Evolutionary conservation across 163 green algal species (phyloP).

Genomic region (Chloromonas sp.): DNA sequence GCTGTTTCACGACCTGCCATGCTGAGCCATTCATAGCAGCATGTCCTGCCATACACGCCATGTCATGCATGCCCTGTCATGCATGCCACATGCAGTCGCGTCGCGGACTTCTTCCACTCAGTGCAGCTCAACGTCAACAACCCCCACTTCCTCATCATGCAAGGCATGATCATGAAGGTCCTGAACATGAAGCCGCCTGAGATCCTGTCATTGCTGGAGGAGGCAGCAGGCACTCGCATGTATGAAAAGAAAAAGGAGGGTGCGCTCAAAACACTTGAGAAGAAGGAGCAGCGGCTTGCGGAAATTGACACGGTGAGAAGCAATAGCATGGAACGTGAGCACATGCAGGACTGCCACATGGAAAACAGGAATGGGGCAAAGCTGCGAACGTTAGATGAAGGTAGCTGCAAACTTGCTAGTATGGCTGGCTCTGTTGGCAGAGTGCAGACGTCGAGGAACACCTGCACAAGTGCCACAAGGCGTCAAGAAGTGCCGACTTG

Average conservation of each 20-base stretch:
- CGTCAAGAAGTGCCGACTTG: too few species aligned
- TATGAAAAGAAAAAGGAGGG: conserved; percentile 97
- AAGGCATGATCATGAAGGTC: conserved; percentile 98
- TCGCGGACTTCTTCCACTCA: conserved; percentile 98
- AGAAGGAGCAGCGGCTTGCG: conserved; percentile 92
- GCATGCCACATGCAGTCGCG: conserved; percentile 52
- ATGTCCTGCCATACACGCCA: too few species aligned
- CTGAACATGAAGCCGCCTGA: conserved; percentile 99
- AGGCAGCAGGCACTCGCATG: conserved; percentile 95
- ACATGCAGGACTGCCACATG: neutral
- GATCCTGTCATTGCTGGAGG: conserved; percentile 96
- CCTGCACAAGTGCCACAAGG: too few species aligned
- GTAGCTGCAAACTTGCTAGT: neutral
- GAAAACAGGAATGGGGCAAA: neutral
- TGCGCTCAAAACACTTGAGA: conserved; percentile 89
- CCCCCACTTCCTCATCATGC: conserved; percentile 99
- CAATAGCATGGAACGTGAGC: neutral
- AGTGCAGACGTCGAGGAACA: too few species aligned
- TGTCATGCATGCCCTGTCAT: too few species aligned
- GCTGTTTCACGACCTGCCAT: too few species aligned
- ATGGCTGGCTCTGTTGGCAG: neutral
- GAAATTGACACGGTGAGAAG: conserved; percentile 90
- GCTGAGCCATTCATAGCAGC: too few species aligned
- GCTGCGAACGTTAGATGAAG: neutral
- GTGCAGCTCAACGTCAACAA: conserved; percentile 99